Conservation (phyloP, 2,329 filamentous ascomycete genomes). For the Dothiorella sarmentorum region DNA sequence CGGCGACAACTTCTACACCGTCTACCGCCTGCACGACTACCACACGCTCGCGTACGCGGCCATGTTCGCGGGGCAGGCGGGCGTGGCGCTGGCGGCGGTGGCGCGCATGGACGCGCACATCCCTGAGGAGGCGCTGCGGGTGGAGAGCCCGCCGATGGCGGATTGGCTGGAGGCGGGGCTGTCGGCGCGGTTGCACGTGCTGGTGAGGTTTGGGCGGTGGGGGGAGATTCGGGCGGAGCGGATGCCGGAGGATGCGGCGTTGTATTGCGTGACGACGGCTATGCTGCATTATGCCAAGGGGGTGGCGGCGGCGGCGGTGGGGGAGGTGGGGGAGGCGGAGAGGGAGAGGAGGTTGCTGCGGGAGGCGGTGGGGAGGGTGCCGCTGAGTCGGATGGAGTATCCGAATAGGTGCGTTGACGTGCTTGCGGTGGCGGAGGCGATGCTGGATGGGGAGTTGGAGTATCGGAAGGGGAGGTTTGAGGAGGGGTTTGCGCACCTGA, state of each 20-base stretch:
- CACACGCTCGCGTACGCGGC: constrained; percentile 74
- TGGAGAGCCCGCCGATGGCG: constrained; percentile 69
- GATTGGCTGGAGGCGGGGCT: constrained; percentile 74
- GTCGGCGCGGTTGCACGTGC: constrained; percentile 63
- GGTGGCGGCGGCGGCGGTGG: constrained; percentile 61
- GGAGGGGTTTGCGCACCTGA: constrained; percentile 57
- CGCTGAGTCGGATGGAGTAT: constrained; percentile 61
- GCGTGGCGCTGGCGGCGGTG: constrained; percentile 60
- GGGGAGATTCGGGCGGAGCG: constrained; percentile 57
- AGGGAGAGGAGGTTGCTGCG: constrained; percentile 51
- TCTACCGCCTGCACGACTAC: constrained; percentile 72
- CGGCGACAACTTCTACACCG: constrained; percentile 68
- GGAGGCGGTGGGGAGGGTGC: constrained; percentile 52
- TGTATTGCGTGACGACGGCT: constrained; percentile 69
- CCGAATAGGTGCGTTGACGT: constrained; percentile 65
- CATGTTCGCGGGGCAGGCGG: constrained; percentile 69
- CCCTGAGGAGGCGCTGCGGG: constrained; percentile 60
- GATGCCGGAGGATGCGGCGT: constrained; percentile 54
- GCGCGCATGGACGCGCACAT: constrained; percentile 58
- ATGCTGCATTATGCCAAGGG: constrained; percentile 66
- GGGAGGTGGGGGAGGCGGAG: constrained; percentile 54
- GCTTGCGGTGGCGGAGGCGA: constrained; percentile 55
- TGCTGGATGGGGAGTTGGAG: constrained; percentile 71
- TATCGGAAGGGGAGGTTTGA: constrained; percentile 62
- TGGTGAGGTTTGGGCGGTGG: constrained; percentile 73